Conservation (phyloP, 2,329 filamentous ascomycete genomes). For the Penicillium sp. region DNA sequence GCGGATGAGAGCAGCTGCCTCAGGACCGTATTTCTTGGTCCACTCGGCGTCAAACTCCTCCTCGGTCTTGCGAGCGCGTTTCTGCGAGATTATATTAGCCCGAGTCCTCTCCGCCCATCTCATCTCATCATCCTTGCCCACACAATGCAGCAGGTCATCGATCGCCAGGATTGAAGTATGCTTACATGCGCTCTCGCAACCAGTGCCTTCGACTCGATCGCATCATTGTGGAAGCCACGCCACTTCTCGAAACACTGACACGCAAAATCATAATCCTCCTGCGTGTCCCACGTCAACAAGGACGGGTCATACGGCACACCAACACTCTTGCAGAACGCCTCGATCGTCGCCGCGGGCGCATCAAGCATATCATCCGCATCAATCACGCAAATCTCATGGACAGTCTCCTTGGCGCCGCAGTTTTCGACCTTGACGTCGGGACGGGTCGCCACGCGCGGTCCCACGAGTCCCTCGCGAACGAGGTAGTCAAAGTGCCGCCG, state of each 20-base stretch:
- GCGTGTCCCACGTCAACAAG: slow-evolving; percentile 84
- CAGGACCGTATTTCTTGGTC: slow-evolving; percentile 62
- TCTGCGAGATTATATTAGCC: slow-evolving; percentile 16
- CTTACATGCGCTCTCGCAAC: slow-evolving; percentile 58
- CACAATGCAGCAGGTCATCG: not conserved
- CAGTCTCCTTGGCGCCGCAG: slow-evolving; percentile 29
- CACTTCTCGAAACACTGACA: slow-evolving; percentile 87
- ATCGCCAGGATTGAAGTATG: not conserved
- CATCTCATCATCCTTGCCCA: not conserved
- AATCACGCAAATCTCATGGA: slow-evolving; percentile 75
- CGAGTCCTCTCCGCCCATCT: not conserved
- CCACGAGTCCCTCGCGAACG: slow-evolving; percentile 67
- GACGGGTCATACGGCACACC: slow-evolving; percentile 72
- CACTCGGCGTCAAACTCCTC: slow-evolving; percentile 62
- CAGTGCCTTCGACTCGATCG: slow-evolving; percentile 77
- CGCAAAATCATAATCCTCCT: slow-evolving; percentile 70
- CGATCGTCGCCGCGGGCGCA: slow-evolving; percentile 72
- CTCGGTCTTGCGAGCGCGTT: slow-evolving; percentile 45
- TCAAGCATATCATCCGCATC: slow-evolving; percentile 95
- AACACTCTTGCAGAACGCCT: slow-evolving; percentile 78
- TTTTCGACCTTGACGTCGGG: slow-evolving; percentile 27
- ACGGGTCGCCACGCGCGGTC: slow-evolving; percentile 61
- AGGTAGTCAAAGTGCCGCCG: slow-evolving; percentile 86
- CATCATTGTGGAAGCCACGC: slow-evolving; percentile 96
- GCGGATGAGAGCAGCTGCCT: slow-evolving; percentile 61